phyloP scores from a whole-genome alignment of 208 protist species.

The Leishmania martiniquensis region DNA sequence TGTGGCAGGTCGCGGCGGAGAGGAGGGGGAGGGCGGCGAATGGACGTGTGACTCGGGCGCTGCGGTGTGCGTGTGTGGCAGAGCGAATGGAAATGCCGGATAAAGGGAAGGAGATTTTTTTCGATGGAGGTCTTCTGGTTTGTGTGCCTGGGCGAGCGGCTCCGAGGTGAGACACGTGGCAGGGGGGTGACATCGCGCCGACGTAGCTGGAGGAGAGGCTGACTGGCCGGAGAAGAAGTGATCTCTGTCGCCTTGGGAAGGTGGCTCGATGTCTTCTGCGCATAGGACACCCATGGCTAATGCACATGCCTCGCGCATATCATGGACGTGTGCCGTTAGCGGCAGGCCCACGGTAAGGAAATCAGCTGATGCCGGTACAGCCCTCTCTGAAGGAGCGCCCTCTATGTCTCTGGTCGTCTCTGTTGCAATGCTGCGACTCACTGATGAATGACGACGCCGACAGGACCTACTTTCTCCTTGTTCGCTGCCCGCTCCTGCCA shows the following conservation, averaged over 20 bases:
- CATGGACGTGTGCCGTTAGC: neutral
- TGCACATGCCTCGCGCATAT: neutral
- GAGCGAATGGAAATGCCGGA: neutral
- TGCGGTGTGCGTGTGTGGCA: neutral
- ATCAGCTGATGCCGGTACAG: neutral
- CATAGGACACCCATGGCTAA: neutral
- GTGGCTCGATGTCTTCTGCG: neutral
- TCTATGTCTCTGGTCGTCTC: neutral
- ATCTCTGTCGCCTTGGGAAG: neutral
- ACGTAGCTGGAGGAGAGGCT: neutral
- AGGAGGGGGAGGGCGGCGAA: too few species aligned
- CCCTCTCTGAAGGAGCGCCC: neutral
- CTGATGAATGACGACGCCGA: neutral
- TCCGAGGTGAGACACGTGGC: neutral
- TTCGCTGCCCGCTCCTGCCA: neutral
- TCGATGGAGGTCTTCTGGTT: neutral
- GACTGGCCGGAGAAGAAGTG: neutral
- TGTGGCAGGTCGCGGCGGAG: too few species aligned
- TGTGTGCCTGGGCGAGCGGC: neutral
- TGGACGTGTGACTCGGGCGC: neutral
- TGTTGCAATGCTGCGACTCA: neutral
- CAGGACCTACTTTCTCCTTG: neutral
- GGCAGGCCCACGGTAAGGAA: neutral
- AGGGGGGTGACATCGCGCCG: neutral
- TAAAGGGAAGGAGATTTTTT: neutral